phyloP scores from a whole-genome alignment of 768 basidiomycete genomes.

The Phaffia australis region DNA sequence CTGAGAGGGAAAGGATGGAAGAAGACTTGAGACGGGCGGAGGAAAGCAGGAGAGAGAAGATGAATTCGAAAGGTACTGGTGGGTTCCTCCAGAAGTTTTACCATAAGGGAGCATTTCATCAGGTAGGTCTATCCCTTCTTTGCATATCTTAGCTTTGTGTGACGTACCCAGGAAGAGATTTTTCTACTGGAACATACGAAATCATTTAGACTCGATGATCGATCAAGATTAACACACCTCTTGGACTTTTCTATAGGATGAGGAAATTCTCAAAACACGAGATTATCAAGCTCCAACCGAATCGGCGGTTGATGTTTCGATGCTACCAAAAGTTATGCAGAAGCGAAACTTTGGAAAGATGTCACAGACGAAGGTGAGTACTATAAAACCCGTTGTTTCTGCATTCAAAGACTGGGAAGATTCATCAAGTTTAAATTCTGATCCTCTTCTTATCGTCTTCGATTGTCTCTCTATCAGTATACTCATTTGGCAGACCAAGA shows the following conservation, averaged over 20 bases:
- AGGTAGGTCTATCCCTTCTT: constrained; percentile 46
- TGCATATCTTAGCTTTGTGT: neutral
- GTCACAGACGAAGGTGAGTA: constrained; percentile 26
- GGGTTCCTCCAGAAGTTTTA: constrained; percentile 96
- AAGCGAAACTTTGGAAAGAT: constrained; percentile 65
- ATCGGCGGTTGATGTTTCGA: constrained; percentile 73
- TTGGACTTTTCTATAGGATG: constrained; percentile 48
- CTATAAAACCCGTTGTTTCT: constrained; percentile 11
- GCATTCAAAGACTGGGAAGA: constrained; percentile 52
- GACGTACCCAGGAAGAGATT: neutral
- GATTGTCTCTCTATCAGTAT: constrained; percentile 54
- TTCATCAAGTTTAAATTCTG: constrained; percentile 42
- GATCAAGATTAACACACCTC: neutral
- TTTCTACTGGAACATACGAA: neutral
- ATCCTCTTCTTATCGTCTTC: neutral
- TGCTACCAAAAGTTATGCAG: constrained; percentile 93
- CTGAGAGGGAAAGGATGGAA: constrained; percentile 80
- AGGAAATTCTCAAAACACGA: constrained; percentile 60
- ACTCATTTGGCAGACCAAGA: constrained; percentile 93
- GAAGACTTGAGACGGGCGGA: constrained; percentile 70
- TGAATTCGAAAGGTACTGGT: constrained; percentile 42
- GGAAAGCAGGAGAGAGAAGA: constrained; percentile 61
- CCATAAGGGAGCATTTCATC: constrained; percentile 98
- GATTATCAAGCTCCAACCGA: constrained; percentile 85
- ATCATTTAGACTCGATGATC: neutral